Conservation (phyloP, 2,329 filamentous ascomycete species). For the Ceratocystis colombiana region DNA sequence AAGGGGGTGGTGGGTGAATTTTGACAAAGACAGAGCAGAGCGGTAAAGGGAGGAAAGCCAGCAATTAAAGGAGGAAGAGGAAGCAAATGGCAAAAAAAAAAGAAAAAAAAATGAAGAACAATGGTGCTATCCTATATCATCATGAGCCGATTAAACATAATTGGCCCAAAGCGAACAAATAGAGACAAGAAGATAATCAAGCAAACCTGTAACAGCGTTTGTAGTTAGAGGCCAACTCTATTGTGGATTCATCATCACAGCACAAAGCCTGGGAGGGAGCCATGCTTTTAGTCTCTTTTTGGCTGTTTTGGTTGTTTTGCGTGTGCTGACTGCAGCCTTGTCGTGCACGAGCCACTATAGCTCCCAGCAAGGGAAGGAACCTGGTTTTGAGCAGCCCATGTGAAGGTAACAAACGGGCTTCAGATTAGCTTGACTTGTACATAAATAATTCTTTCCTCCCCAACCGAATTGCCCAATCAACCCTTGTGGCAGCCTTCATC, state of each 20-base stretch:
- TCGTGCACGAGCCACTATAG: conserved; percentile 21
- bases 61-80: not conserved
- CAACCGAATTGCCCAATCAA: too few species aligned
- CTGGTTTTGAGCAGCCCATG: conserved; percentile 1
- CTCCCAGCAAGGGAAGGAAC: conserved; percentile 18
- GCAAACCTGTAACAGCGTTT: not conserved
- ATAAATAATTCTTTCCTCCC: not conserved
- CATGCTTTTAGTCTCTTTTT: not conserved
- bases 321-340: conserved; percentile 26
- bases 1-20: not conserved
- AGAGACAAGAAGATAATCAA: not conserved
- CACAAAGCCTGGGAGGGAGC: not conserved
- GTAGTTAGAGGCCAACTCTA: not conserved
- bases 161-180: not conserved
- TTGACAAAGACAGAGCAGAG: not conserved
- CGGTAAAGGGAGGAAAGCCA: not conserved
- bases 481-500: not conserved
- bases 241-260: not conserved
- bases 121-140: not conserved
- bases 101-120: not conserved
- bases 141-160: not conserved
- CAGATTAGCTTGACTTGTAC: not conserved
- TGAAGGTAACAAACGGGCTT: not conserved
- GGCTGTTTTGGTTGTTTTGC: conserved; percentile 9
- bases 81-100: not conserved